phyloP scores from a whole-genome alignment of 768 basidiomycete genomes.

The Porphyrellus cyaneotinctus region DNA sequence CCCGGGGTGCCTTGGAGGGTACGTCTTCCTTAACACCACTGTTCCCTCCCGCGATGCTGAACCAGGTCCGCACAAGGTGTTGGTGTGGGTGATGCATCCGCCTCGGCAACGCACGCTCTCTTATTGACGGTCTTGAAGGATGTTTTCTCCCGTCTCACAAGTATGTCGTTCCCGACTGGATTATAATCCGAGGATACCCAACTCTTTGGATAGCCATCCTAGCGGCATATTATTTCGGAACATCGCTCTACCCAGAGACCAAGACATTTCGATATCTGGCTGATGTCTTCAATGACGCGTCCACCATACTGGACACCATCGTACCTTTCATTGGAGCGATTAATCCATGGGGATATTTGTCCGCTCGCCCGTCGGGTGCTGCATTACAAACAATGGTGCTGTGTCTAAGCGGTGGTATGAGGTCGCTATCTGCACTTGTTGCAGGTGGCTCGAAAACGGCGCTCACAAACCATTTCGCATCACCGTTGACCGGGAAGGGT shows the following conservation, averaged over 20 bases:
- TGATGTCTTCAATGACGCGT: slow-evolving; percentile 60
- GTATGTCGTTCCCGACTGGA: slow-evolving; percentile 33
- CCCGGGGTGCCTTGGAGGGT: slow-evolving; percentile 68
- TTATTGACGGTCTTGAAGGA: slow-evolving; percentile 66
- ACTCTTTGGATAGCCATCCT: slow-evolving; percentile 48
- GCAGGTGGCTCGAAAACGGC: slow-evolving; percentile 71
- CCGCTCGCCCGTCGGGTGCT: slow-evolving; percentile 27
- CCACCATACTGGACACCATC: slow-evolving; percentile 56
- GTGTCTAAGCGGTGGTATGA: slow-evolving; percentile 56
- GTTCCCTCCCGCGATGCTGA: background rate
- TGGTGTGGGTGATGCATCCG: slow-evolving; percentile 66
- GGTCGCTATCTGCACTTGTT: slow-evolving; percentile 58
- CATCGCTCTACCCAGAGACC: slow-evolving; percentile 63
- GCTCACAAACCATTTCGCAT: slow-evolving; percentile 62
- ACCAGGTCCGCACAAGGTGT: slow-evolving; percentile 40
- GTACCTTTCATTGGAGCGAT: slow-evolving; percentile 49
- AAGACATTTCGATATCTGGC: slow-evolving; percentile 67
- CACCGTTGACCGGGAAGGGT: slow-evolving; percentile 45
- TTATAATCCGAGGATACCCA: background rate
- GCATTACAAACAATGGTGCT: slow-evolving; percentile 45
- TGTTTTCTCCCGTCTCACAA: slow-evolving; percentile 57
- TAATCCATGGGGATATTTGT: slow-evolving; percentile 30
- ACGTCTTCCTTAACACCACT: background rate
- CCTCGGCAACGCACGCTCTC: slow-evolving; percentile 62
- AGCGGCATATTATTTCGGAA: slow-evolving; percentile 58